Evolutionary conservation across 352 stramenopile genomes (phyloP).

Genomic region (Ophiocytium majus): DNA sequence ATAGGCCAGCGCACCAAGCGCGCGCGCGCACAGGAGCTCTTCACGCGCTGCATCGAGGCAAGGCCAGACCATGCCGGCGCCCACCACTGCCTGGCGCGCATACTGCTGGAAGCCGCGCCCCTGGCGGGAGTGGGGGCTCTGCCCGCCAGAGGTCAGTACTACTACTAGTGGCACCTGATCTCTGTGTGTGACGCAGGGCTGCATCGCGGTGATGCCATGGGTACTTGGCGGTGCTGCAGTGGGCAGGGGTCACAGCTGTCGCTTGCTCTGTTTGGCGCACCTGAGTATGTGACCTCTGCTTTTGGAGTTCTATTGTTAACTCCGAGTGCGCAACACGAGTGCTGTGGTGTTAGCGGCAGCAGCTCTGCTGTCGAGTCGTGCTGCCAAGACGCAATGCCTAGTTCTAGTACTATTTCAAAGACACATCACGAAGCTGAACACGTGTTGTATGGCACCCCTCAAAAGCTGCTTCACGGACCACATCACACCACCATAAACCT

Average conservation of each 20-base stretch:
- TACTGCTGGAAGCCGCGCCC: conserved; percentile 28
- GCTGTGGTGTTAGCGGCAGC: too few species aligned
- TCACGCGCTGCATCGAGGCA: conserved; percentile 23
- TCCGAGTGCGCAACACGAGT: too few species aligned
- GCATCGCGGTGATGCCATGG: too few species aligned
- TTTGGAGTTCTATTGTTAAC: too few species aligned
- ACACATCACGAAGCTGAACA: too few species aligned
- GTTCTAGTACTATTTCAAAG: too few species aligned
- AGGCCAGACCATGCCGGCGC: conserved; percentile 33
- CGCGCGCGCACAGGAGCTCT: conserved; percentile 13
- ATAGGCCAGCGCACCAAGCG: conserved; percentile 13
- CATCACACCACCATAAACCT: too few species aligned
- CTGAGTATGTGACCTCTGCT: not conserved
- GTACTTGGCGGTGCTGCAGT: not conserved
- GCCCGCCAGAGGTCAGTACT: not conserved
- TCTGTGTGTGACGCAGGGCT: not conserved
- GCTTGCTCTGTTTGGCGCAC: not conserved
- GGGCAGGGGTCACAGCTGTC: not conserved
- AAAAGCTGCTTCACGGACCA: too few species aligned
- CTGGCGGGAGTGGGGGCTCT: not conserved
- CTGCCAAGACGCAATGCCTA: too few species aligned
- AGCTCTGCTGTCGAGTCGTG: too few species aligned
- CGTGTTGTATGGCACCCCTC: too few species aligned
- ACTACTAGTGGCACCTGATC: not conserved
- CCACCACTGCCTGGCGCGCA: conserved; percentile 27